Base-by-base conservation (phyloP, 345 rosid genomes). In the Punica granatum region DNA sequence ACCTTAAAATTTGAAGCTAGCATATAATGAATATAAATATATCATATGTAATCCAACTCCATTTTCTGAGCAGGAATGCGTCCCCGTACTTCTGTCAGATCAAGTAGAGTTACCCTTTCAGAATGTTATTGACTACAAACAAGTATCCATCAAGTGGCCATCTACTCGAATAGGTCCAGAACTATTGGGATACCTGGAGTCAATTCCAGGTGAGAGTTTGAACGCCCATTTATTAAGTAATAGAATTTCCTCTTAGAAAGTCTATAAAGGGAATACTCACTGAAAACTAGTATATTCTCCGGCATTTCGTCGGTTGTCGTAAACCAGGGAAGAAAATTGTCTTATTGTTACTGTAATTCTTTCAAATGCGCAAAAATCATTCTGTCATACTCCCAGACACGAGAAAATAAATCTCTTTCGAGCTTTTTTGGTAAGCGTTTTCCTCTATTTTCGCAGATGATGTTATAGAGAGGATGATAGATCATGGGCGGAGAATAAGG, bases 111-210 rank as follows among this genome's bases (percentile, higher is more conserved):
- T 94, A 9, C 99, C 98, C 67, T 94, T 89, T 69, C 99, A 94
- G 74, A 89, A 94, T 77, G 92, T 91, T 60, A 78, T 91, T 23
- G 92, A 94, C 77, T 94, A 91, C 76, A 64, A 79, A 28, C 78
- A 76, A 76, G 75, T 91, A 77, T 91, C 99, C 63, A 91, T 94
- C 79, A 94, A 91, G 79, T 94, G 97, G 97, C 99, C 99, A 73
- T 94, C 96, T 14, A 74, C 82, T 66, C 84, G 77, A 60, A 86
- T 88, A 72, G 92, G 98, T 61, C 76, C 82, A 1, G 86, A 89
- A 77, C 86, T 94, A 51, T 75, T 94, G 80, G 88, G 84, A 53
- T 94, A 89, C 76, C 78, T 94, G 30, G 93, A 90, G 71, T 89
- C 99, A 63, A 85, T 94, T 79, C 78, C 86, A 59, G 92, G 89